Evolutionary conservation across 495 filamentous ascomycete genomes (phyloP), one percentile per base, ranked within the genome.

Genomic region (Neohortaea acidophila): DNA sequence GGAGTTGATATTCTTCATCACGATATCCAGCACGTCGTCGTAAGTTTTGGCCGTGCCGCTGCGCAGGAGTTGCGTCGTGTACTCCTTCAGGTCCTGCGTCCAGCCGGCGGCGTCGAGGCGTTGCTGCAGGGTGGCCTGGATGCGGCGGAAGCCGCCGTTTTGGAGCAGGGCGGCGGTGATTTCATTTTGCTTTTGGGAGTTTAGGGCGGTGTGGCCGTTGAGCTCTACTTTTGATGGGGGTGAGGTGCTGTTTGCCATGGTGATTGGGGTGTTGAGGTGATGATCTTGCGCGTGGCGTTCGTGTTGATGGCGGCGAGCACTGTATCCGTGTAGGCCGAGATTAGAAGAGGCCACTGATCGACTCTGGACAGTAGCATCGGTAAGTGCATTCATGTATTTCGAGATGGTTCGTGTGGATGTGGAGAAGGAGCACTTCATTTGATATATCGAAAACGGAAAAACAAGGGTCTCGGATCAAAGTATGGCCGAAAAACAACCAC

Each of bases 121-220:
- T 23, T 49, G 41, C 21, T 33, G 29, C 2, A 49, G 20, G 2
- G 32, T 41, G 7, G 33, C 21, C 29, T 49, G 41, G 12, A 49
- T 45, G 36, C 46, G 46, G 24, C 25, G 28, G 19, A 49, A 33
- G 23, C 46, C 46, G 41, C 42, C 42, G 46, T 45, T 49, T 12
- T 40, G 30, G 15, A 36, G 17, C 1, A 49, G 36, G 11, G 46
- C 46, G 1, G 33, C 2, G 20, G 30, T 37, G 37, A 49, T 37
- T 18, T 49, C 22, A 21, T 30, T 24, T 26, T 44, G 46, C 13
- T 17, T 15, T 18, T 23, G 4, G 36, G 41, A 19, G 33, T 23
- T 27, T 34, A 20, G 35, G 31, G 41, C 36, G 21, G 41, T 45
- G 20, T 18, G 8, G 36, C 31, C 36, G 37, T 44, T 41, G 37